A percentile compares a stretch with the other conserved stretches of the same genome.
Evolutionary conservation across 345 rosid species (phyloP).

Genomic region (Citropsis articulata): DNA sequence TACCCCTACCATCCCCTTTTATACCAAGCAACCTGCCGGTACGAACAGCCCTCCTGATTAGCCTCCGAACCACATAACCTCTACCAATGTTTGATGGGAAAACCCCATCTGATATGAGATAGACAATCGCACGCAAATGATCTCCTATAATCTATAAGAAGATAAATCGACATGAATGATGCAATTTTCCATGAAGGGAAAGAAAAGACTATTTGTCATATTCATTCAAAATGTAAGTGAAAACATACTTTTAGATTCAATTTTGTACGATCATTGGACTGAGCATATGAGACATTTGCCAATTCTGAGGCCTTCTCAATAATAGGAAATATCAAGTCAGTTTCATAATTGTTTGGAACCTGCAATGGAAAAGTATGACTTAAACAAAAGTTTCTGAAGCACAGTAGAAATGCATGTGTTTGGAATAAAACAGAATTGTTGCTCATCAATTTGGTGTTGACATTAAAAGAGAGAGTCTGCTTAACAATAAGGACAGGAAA

Average conservation of each 20-base stretch:
- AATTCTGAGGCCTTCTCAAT: conserved; percentile 65
- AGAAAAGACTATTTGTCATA: not conserved
- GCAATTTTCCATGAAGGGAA: not conserved
- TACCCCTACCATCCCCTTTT: conserved; percentile 53
- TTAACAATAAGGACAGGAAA: not conserved
- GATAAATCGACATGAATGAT: conserved; percentile 11
- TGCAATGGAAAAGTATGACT: conserved; percentile 27
- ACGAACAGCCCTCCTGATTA: conserved; percentile 90
- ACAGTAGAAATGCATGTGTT: not conserved
- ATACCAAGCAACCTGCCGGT: conserved; percentile 80
- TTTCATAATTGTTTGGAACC: conserved; percentile 97
- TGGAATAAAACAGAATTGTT: not conserved
- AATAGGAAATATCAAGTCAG: conserved; percentile 91
- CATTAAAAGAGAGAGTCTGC: not conserved
- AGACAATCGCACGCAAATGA: conserved; percentile 85
- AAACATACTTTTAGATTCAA: conserved; percentile 56
- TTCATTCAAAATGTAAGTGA: not conserved
- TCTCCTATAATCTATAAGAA: conserved; percentile 71
- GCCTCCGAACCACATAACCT: conserved; percentile 91
- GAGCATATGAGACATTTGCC: conserved; percentile 62
- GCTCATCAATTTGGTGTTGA: conserved; percentile 12
- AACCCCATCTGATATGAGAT: conserved; percentile 91
- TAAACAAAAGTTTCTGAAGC: conserved; percentile 10
- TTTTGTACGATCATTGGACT: conserved; percentile 52
- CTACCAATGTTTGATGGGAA: conserved; percentile 89